phyloP scores from a whole-genome alignment of 129 eudicot species.

The Logfia minima region DNA sequence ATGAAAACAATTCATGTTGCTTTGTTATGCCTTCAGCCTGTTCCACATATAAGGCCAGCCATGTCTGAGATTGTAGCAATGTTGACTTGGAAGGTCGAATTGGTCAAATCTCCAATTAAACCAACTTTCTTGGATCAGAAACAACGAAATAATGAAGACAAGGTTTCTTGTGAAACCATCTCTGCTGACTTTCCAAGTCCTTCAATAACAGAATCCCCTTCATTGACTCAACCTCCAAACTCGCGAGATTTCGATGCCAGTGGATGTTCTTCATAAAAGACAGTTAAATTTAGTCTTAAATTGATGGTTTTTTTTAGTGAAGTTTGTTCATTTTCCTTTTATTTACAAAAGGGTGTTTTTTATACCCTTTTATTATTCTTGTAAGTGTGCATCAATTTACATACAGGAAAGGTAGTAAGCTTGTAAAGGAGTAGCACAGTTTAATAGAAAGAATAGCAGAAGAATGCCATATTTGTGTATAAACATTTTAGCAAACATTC shows the following conservation, averaged over 20 bases:
- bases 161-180: slow-evolving; percentile 48
- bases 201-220: slow-evolving; percentile 48
- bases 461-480: slow-evolving; percentile 28
- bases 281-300: neutral
- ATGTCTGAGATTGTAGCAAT: slow-evolving; percentile 80
- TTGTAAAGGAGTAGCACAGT: slow-evolving; percentile 32
- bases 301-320: neutral
- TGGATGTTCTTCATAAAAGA: slow-evolving; percentile 5
- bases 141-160: slow-evolving; percentile 34
- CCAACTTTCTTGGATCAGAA: slow-evolving; percentile 57
- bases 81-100: slow-evolving; percentile 54
- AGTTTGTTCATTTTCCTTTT: slow-evolving; percentile 8
- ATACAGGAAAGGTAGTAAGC: slow-evolving; percentile 23
- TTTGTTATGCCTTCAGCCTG: slow-evolving; percentile 66
- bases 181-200: slow-evolving; percentile 49
- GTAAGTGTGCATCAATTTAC: neutral
- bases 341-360: slow-evolving; percentile 6
- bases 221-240: slow-evolving; percentile 46
- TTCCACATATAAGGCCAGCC: slow-evolving; percentile 56
- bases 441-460: slow-evolving; percentile 15
- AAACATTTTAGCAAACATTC: slow-evolving; percentile 25
- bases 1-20: slow-evolving; percentile 58
- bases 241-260: slow-evolving; percentile 35
- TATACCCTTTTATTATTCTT: slow-evolving; percentile 5
- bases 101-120: slow-evolving; percentile 43